These are phyloP conservation scores for Neurospora sp. DNA, from an alignment of 495 filamentous ascomycete genomes.

Conservation along the genomic window DNA sequence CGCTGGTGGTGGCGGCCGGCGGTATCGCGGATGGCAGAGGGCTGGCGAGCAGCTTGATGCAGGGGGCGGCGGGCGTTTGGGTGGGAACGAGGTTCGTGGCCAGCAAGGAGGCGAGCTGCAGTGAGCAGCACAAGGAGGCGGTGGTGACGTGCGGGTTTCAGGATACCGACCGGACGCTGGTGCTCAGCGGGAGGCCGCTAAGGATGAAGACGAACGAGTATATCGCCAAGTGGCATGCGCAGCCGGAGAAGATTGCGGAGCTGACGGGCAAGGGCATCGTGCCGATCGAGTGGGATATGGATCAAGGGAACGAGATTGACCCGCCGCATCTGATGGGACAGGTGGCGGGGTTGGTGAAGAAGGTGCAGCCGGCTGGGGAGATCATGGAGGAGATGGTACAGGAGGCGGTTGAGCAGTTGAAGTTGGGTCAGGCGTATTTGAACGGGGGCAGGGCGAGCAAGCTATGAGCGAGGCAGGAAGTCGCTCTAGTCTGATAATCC, in stretches of 20 bases:
- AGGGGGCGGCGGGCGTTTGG: conserved; percentile 69
- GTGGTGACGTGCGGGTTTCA: conserved; percentile 68
- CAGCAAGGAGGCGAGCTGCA: conserved; percentile 63
- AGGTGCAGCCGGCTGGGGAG: conserved; percentile 66
- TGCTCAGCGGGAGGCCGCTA: conserved; percentile 68
- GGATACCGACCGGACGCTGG: conserved; percentile 68
- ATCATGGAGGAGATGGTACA: conserved; percentile 84
- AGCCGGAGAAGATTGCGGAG: conserved; percentile 59
- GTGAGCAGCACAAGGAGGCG: conserved; percentile 65
- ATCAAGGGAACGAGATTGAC: conserved; percentile 65
- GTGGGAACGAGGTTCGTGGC: conserved; percentile 84
- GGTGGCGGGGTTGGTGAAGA: conserved; percentile 64
- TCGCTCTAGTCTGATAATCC: not conserved
- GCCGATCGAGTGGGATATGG: conserved; percentile 70
- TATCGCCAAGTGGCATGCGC: conserved; percentile 63
- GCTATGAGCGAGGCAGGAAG: conserved; percentile 19
- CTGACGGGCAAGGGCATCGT: conserved; percentile 66
- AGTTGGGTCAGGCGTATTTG: conserved; percentile 41
- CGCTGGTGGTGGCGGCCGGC: conserved; percentile 66
- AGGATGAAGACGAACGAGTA: conserved; percentile 75
- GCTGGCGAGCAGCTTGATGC: conserved; percentile 60
- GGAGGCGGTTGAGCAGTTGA: conserved; percentile 63
- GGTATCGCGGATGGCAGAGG: conserved; percentile 63
- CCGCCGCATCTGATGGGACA: conserved; percentile 89
- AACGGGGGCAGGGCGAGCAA: conserved; percentile 23